These are phyloP conservation scores for Vigna radiata DNA, from an alignment of 306 rosid species.

Conservation along the genomic window DNA sequence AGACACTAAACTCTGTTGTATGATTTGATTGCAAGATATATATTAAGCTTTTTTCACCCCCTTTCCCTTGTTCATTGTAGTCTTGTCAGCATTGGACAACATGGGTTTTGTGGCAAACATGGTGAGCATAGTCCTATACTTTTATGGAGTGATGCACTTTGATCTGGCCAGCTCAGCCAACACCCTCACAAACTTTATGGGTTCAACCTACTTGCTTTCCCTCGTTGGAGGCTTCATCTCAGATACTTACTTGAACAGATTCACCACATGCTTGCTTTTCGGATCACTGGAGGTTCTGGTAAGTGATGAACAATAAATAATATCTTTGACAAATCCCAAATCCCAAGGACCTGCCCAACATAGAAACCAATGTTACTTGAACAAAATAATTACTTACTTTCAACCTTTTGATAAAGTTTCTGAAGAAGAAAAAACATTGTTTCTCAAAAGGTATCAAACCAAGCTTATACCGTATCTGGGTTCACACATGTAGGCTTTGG, in stretches of 20 bases:
- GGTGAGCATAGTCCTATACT: constrained; percentile 80
- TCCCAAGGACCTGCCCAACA: constrained; percentile 29
- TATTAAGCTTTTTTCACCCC: neutral
- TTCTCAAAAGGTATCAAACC: neutral
- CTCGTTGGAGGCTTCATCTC: constrained; percentile 85
- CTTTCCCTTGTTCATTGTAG: constrained; percentile 43
- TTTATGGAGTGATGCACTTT: constrained; percentile 65
- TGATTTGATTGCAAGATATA: neutral
- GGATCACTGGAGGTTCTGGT: constrained; percentile 75
- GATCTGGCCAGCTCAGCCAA: constrained; percentile 68
- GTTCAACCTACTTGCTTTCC: constrained; percentile 76
- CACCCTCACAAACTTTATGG: constrained; percentile 86
- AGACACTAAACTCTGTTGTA: neutral
- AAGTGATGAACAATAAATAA: constrained; percentile 18
- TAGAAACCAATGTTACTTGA: neutral
- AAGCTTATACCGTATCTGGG: neutral
- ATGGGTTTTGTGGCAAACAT: constrained; percentile 88
- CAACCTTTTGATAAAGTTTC: neutral
- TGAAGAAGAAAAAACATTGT: neutral
- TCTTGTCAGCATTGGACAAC: constrained; percentile 72
- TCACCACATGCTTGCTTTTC: constrained; percentile 69
- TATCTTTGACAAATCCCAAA: neutral
- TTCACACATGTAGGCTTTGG: constrained; percentile 58
- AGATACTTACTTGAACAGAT: constrained; percentile 73
- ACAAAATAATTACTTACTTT: neutral